A percentile compares a stretch with the other conserved stretches of the same genome.
These are phyloP conservation scores for Aspergillus bombycis DNA, from an alignment of 2,329 filamentous ascomycete species.

Conservation along the genomic window DNA sequence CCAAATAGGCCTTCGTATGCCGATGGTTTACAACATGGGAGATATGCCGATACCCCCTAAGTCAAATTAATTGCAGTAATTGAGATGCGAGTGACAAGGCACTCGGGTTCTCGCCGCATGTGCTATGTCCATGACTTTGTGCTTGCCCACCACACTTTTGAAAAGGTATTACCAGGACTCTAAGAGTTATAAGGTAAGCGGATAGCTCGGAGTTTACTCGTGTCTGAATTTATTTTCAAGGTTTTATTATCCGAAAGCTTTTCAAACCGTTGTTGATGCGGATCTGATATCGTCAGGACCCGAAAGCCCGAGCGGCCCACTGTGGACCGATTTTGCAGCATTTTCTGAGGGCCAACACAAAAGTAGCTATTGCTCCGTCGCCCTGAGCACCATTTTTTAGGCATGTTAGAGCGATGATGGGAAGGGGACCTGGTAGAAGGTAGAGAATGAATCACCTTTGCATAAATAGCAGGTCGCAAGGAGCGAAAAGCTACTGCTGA, in stretches of 20 bases:
- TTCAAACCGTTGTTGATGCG: neutral
- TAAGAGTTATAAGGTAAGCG: neutral
- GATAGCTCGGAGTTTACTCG: neutral
- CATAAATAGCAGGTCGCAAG: neutral
- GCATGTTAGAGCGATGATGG: neutral
- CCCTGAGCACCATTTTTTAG: neutral
- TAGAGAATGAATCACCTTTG: neutral
- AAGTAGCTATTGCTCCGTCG: constrained; percentile 1
- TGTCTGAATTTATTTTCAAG: neutral
- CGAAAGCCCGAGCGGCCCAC: neutral
- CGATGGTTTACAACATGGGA: neutral
- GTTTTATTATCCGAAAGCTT: neutral
- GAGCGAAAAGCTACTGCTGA: neutral
- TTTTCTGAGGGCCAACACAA: neutral
- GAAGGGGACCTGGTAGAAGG: neutral
- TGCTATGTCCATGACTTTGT: neutral
- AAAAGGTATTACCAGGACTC: neutral
- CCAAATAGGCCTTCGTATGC: neutral
- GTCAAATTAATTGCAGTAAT: neutral
- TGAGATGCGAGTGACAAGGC: neutral
- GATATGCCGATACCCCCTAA: neutral
- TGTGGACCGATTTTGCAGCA: neutral
- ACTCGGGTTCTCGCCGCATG: neutral
- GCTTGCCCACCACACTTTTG: neutral
- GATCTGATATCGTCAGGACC: neutral